These are phyloP conservation scores for Pseudogymnoascus sp. DNA, from an alignment of 2,329 filamentous ascomycete species.

Conservation along the genomic window DNA sequence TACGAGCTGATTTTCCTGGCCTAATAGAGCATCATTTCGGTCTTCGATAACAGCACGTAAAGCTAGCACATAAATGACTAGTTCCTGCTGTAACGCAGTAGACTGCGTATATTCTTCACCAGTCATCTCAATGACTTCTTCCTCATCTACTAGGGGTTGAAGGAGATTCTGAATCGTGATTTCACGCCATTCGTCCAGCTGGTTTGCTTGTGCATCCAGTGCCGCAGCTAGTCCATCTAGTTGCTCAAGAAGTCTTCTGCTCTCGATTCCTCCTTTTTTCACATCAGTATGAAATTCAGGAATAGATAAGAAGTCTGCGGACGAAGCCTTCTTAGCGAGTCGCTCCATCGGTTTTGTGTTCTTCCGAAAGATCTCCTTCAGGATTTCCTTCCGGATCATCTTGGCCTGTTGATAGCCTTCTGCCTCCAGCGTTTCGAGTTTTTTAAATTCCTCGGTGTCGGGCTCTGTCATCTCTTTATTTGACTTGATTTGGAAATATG, in stretches of 20 bases:
- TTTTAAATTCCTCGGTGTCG: conserved; percentile 57
- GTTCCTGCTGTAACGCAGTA: conserved; percentile 77
- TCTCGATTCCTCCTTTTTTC: conserved; percentile 63
- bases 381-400: conserved; percentile 64
- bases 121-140: conserved; percentile 64
- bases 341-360: conserved; percentile 56
- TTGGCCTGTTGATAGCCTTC: conserved; percentile 74
- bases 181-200: conserved; percentile 68
- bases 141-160: conserved; percentile 73
- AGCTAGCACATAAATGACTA: conserved; percentile 77
- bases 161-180: conserved; percentile 63
- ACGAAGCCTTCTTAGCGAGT: conserved; percentile 44
- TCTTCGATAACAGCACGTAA: conserved; percentile 71
- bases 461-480: conserved; percentile 55
- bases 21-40: conserved; percentile 66
- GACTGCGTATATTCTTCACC: conserved; percentile 88
- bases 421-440: conserved; percentile 61
- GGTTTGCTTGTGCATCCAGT: conserved; percentile 63
- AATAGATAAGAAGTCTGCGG: conserved; percentile 52
- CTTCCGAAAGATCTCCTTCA: conserved; percentile 49
- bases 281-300: conserved; percentile 48
- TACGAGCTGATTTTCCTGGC: conserved; percentile 66
- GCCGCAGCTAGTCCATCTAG: conserved; percentile 56
- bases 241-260: conserved; percentile 53
- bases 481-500: conserved; percentile 73